Evolutionary conservation across 192 early-diverging fungal genomes (phyloP).

Genomic region (Entophlyctis luteolus): DNA sequence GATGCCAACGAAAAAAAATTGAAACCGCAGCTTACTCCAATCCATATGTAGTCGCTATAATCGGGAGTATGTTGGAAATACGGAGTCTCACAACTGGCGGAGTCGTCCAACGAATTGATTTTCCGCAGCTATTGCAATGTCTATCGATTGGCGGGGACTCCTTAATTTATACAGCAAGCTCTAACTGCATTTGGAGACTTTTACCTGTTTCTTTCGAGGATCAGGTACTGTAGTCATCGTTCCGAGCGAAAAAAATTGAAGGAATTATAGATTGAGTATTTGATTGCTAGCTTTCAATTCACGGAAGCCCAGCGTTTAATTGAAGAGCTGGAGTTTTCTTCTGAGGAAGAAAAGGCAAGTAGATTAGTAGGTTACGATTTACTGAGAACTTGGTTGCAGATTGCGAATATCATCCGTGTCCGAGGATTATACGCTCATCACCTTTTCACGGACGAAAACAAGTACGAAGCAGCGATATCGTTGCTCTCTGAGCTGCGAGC

Average conservation of each 20-base stretch:
- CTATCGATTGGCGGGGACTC: constrained; percentile 6
- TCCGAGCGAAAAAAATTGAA: background rate
- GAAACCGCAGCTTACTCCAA: constrained; percentile 58
- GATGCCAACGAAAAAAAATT: too few species aligned
- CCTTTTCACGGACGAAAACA: constrained; percentile 45
- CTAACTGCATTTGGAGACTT: constrained; percentile 43
- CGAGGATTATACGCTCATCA: constrained; percentile 53
- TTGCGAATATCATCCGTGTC: constrained; percentile 51
- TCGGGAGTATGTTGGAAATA: constrained; percentile 73
- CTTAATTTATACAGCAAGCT: constrained; percentile 38
- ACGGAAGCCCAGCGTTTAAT: constrained; percentile 47
- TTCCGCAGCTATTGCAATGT: constrained; percentile 27
- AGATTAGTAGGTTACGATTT: background rate
- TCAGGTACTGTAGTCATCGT: constrained; percentile 25
- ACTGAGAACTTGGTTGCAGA: constrained; percentile 16
- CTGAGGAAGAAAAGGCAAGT: constrained; percentile 46
- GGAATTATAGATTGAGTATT: constrained; percentile 44
- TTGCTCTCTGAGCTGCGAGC: constrained; percentile 52
- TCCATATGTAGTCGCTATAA: constrained; percentile 71
- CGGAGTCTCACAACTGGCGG: constrained; percentile 78
- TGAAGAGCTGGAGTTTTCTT: constrained; percentile 53
- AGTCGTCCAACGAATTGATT: constrained; percentile 75
- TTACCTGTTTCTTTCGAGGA: constrained; percentile 57
- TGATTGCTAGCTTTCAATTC: constrained; percentile 38
- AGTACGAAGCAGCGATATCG: constrained; percentile 48